Conservation (phyloP, 2,329 filamentous ascomycete species). For the Colletotrichum lupini region DNA sequence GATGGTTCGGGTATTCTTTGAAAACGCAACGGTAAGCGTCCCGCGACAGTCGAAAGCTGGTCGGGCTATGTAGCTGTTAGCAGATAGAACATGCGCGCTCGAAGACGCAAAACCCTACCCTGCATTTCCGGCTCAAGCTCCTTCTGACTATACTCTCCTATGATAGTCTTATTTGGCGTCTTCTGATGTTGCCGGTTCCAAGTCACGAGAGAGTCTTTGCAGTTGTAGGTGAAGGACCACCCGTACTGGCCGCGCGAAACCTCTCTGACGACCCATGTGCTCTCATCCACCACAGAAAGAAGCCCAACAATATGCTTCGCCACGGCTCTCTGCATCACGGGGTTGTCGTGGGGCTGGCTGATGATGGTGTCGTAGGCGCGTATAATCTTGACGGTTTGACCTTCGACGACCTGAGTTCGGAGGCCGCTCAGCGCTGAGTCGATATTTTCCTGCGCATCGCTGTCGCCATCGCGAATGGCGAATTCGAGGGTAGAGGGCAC, state of each 20-base stretch:
- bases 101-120: slow-evolving; percentile 47
- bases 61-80: slow-evolving; percentile 50
- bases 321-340: slow-evolving; percentile 59
- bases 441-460: slow-evolving; percentile 46
- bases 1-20: slow-evolving; percentile 57
- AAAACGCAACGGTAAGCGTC: slow-evolving; percentile 60
- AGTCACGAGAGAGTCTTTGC: slow-evolving; percentile 61
- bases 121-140: slow-evolving; percentile 57
- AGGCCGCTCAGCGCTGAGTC: slow-evolving; percentile 49
- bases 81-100: background rate
- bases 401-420: slow-evolving; percentile 36
- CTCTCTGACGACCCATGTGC: slow-evolving; percentile 59
- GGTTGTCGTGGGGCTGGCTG: slow-evolving; percentile 61
- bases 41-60: slow-evolving; percentile 71
- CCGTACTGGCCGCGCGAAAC: slow-evolving; percentile 58
- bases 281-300: slow-evolving; percentile 58
- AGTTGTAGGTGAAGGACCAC: slow-evolving; percentile 65
- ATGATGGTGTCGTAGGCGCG: slow-evolving; percentile 57
- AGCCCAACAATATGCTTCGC: slow-evolving; percentile 59
- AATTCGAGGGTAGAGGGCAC: slow-evolving; percentile 58
- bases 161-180: slow-evolving; percentile 49
- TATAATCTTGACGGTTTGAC: slow-evolving; percentile 51
- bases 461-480: slow-evolving; percentile 50
- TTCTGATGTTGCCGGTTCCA: slow-evolving; percentile 62
- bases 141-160: slow-evolving; percentile 62